Conservation (phyloP, 192 early-diverging fungal species). For the Jimgerdemannia flammicorona region DNA sequence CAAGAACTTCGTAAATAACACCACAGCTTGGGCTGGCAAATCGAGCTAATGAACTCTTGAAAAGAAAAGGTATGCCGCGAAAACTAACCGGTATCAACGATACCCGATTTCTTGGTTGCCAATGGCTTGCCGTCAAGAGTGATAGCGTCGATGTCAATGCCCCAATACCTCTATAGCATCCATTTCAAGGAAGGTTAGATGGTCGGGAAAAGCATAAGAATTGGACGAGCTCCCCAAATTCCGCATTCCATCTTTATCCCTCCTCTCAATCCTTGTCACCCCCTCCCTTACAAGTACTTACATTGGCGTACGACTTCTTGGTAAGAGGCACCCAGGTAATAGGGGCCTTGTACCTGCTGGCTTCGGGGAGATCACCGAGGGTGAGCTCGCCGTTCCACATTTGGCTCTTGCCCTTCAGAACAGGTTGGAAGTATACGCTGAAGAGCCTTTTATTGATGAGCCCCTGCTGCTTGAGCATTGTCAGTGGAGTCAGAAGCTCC, state of each 20-base stretch:
- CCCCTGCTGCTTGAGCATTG: conserved; percentile 11
- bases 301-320: background rate
- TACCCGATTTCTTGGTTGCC: background rate
- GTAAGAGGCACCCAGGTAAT: conserved; percentile 19
- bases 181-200: too few relatives aligned
- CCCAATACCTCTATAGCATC: conserved; percentile 14
- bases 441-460: conserved; percentile 9
- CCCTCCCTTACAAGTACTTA: too few relatives aligned
- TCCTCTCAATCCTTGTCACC: too few relatives aligned
- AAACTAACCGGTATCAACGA: conserved; percentile 2
- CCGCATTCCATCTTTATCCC: too few relatives aligned
- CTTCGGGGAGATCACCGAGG: conserved; percentile 20
- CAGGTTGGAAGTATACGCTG: conserved; percentile 23
- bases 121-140: conserved; percentile 4
- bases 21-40: background rate
- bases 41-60: background rate
- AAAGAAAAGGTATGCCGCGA: too few relatives aligned
- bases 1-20: background rate
- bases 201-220: too few relatives aligned
- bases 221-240: too few relatives aligned
- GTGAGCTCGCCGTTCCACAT: conserved; percentile 21
- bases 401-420: background rate
- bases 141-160: conserved; percentile 12
- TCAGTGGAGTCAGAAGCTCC: conserved; percentile 15
- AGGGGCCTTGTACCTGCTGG: conserved; percentile 11